Evolutionary conservation across 2,329 filamentous ascomycete genomes (phyloP).

Genomic region (Colletotrichum sojae): DNA sequence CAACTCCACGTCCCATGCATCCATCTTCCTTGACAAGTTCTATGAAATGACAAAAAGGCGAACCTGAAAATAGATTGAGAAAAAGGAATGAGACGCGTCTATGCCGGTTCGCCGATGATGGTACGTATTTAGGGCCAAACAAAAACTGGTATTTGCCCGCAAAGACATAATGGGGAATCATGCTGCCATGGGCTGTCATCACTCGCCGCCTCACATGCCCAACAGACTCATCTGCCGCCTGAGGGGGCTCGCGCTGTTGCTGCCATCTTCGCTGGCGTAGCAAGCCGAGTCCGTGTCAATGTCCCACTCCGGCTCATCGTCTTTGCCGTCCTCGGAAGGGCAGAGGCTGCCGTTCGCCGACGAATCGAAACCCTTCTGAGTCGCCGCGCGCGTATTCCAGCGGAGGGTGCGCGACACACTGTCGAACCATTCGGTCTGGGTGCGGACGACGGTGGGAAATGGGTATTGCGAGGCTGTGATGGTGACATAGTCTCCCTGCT

Average conservation of each 20-base stretch:
- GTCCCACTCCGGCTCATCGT: conserved; percentile 82
- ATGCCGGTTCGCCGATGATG: neutral
- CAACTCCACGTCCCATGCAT: neutral
- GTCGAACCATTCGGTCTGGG: conserved; percentile 95
- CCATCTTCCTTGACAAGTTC: conserved; percentile 4
- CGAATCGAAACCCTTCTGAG: conserved; percentile 88
- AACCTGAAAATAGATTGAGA: neutral
- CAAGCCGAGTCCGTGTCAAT: conserved; percentile 90
- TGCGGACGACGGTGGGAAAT: conserved; percentile 94
- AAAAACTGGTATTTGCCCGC: neutral
- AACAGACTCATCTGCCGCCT: conserved; percentile 81
- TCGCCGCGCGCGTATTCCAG: conserved; percentile 94
- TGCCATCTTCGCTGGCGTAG: conserved; percentile 81
- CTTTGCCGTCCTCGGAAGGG: conserved; percentile 64
- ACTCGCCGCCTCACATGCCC: conserved; percentile 62
- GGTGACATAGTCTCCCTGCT: conserved; percentile 94
- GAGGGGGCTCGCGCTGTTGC: conserved; percentile 76
- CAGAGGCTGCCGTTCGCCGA: conserved; percentile 49
- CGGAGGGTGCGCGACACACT: conserved; percentile 91
- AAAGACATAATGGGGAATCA: conserved; percentile 8
- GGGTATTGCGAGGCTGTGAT: conserved; percentile 97
- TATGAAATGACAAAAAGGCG: conserved; percentile 14
- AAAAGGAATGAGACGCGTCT: neutral
- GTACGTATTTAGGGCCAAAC: no score
- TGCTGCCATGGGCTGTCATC: neutral